A percentile compares a stretch with the other conserved stretches of the same genome.
These are phyloP conservation scores for Solioccasus polychromus DNA, from an alignment of 768 basidiomycete genomes.

Conservation along the genomic window DNA sequence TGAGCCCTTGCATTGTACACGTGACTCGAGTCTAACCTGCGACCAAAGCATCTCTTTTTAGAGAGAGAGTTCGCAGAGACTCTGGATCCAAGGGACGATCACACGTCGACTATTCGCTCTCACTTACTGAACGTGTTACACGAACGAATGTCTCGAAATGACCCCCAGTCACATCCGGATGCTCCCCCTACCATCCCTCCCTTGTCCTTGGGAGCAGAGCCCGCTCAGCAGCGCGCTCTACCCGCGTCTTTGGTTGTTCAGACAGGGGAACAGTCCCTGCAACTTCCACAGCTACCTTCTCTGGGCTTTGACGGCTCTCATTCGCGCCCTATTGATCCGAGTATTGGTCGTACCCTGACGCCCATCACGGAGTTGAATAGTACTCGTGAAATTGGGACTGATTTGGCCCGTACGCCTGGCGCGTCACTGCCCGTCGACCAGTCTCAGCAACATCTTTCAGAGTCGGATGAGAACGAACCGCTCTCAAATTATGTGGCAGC, in stretches of 20 bases:
- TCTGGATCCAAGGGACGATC: slow-evolving; percentile 75
- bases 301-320: slow-evolving; percentile 43
- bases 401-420: slow-evolving; percentile 14
- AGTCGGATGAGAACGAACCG: slow-evolving; percentile 27
- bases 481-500: slow-evolving; percentile 14
- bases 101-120: slow-evolving; percentile 66
- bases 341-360: slow-evolving; percentile 42
- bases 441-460: slow-evolving; percentile 12
- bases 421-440: slow-evolving; percentile 20
- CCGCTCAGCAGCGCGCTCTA: slow-evolving; percentile 27
- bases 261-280: slow-evolving; percentile 7
- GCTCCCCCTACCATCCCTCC: slow-evolving; percentile 18
- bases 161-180: slow-evolving; percentile 13
- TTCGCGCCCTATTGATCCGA: slow-evolving; percentile 20
- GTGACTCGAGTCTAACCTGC: slow-evolving; percentile 14
- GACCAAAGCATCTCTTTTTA: slow-evolving; percentile 72
- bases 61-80: slow-evolving; percentile 78
- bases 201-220: slow-evolving; percentile 13
- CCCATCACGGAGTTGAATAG: slow-evolving; percentile 62
- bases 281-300: slow-evolving; percentile 55
- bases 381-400: slow-evolving; percentile 27
- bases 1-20: slow-evolving; percentile 38
- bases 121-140: slow-evolving; percentile 59
- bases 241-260: slow-evolving; percentile 17
- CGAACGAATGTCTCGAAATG: slow-evolving; percentile 56